Evolutionary conservation across 1,284 basidiomycete species (phyloP).

Genomic region (Heimioporus retisporus): DNA sequence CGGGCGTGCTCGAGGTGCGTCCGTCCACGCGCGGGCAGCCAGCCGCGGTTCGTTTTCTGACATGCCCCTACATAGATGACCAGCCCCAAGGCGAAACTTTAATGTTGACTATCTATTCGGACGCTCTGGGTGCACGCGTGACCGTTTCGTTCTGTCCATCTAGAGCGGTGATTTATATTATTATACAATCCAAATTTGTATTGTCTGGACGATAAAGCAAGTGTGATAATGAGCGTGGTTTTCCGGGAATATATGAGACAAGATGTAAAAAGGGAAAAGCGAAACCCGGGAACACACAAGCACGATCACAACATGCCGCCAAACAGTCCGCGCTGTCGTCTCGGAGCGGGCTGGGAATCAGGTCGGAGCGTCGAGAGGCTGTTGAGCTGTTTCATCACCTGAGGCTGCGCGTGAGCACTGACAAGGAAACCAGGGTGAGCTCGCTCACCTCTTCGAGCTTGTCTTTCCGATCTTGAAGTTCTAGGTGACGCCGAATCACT

Average conservation of each 20-base stretch:
- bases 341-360: slow-evolving; percentile 75
- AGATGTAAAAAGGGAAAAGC: not conserved
- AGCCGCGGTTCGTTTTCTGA: not conserved
- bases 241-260: slow-evolving; percentile 5
- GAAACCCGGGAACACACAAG: too few species aligned
- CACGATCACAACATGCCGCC: slow-evolving; percentile 65
- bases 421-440: not conserved
- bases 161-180: slow-evolving; percentile 29
- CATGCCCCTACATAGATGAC: slow-evolving; percentile 37
- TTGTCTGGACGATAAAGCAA: slow-evolving; percentile 7
- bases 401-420: slow-evolving; percentile 13
- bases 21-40: too few species aligned
- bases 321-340: slow-evolving; percentile 80
- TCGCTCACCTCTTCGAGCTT: slow-evolving; percentile 92
- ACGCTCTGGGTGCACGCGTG: not conserved
- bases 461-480: slow-evolving; percentile 96
- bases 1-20: slow-evolving; percentile 81
- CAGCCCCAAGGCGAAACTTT: slow-evolving; percentile 51
- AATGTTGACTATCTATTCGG: slow-evolving; percentile 27
- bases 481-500: slow-evolving; percentile 86
- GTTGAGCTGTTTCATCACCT: slow-evolving; percentile 94
- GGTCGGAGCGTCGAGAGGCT: slow-evolving; percentile 86
- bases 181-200: slow-evolving; percentile 25
- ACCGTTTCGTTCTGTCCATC: not conserved
- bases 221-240: slow-evolving; percentile 25